Evolutionary conservation across 495 filamentous ascomycete genomes (phyloP).

Genomic region (Neurospora pannonica): DNA sequence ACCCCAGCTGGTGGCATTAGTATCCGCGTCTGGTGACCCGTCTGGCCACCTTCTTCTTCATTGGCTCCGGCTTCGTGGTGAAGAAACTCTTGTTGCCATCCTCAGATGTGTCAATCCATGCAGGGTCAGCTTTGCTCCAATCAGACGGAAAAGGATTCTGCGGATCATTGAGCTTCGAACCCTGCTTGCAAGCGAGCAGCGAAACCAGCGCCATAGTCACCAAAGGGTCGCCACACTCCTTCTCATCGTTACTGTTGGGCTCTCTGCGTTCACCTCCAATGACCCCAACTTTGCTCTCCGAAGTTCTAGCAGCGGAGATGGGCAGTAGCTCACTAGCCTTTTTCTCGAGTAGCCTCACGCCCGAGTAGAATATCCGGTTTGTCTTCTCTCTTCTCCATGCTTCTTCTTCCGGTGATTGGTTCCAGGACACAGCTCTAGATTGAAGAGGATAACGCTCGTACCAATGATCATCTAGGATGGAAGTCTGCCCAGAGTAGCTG

Average conservation of each 20-base stretch:
- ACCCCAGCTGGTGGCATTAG: not conserved
- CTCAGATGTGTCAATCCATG: slow-evolving; percentile 18
- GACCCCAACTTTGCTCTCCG: slow-evolving; percentile 16
- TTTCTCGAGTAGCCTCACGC: slow-evolving; percentile 17
- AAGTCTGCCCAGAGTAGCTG: slow-evolving; percentile 7
- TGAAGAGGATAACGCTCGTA: slow-evolving; percentile 1
- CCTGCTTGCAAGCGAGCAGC: slow-evolving; percentile 20
- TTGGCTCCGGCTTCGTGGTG: slow-evolving; percentile 6
- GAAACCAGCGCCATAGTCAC: slow-evolving; percentile 29
- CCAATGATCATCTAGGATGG: slow-evolving; percentile 3
- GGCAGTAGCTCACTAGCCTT: slow-evolving; percentile 2
- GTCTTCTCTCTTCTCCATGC: slow-evolving; percentile 3
- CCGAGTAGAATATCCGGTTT: slow-evolving; percentile 25
- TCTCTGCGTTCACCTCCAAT: slow-evolving; percentile 24
- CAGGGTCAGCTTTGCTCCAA: slow-evolving; percentile 13
- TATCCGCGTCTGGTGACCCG: slow-evolving; percentile 11
- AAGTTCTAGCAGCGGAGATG: not conserved
- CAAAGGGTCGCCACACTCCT: slow-evolving; percentile 26
- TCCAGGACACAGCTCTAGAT: not conserved
- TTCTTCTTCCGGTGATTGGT: not conserved
- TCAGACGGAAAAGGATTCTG: slow-evolving; percentile 2
- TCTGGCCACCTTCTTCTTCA: slow-evolving; percentile 9
- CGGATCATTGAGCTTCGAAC: not conserved
- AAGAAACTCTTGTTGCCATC: slow-evolving; percentile 28
- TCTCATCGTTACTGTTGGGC: slow-evolving; percentile 20